These are phyloP conservation scores for Baorangia bicolor DNA, from an alignment of 768 basidiomycete genomes.

Conservation along the genomic window DNA sequence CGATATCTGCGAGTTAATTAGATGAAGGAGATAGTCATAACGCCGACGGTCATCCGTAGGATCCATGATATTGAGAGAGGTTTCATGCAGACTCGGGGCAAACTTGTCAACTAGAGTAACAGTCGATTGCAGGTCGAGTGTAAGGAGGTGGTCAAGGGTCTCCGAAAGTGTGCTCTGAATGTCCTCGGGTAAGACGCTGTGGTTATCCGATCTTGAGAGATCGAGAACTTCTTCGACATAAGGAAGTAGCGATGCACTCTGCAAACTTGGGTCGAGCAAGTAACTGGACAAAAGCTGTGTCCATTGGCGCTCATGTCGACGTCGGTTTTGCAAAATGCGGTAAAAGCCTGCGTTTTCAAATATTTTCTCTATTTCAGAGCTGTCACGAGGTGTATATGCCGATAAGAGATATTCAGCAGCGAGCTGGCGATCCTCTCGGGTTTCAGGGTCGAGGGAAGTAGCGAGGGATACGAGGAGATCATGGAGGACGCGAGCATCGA, in stretches of 20 bases:
- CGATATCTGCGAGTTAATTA: slow-evolving; percentile 53
- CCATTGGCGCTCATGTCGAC: slow-evolving; percentile 78
- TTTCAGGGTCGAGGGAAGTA: slow-evolving; percentile 69
- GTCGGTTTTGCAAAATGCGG: slow-evolving; percentile 82
- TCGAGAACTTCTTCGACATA: slow-evolving; percentile 62
- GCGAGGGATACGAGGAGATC: slow-evolving; percentile 77
- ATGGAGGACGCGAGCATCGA: slow-evolving; percentile 68
- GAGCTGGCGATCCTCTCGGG: slow-evolving; percentile 91
- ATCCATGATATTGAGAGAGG: slow-evolving; percentile 54
- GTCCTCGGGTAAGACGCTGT: slow-evolving; percentile 53
- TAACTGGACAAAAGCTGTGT: slow-evolving; percentile 68
- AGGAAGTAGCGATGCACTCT: slow-evolving; percentile 59
- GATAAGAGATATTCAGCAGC: slow-evolving; percentile 94
- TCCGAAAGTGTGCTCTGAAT: slow-evolving; percentile 52
- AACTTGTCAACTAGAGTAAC: slow-evolving; percentile 72
- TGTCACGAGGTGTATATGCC: slow-evolving; percentile 81
- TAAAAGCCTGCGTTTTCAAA: slow-evolving; percentile 89
- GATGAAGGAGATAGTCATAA: slow-evolving; percentile 73
- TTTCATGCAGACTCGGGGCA: slow-evolving; percentile 62
- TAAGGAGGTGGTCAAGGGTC: slow-evolving; percentile 65
- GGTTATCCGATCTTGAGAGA: slow-evolving; percentile 44
- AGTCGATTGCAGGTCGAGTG: slow-evolving; percentile 59
- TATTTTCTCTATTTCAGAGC: slow-evolving; percentile 59
- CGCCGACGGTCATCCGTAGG: slow-evolving; percentile 49
- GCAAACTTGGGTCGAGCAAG: slow-evolving; percentile 69